Evolutionary conservation across 257 asterid species (phyloP).

Genomic region (Verbascum thapsus): DNA sequence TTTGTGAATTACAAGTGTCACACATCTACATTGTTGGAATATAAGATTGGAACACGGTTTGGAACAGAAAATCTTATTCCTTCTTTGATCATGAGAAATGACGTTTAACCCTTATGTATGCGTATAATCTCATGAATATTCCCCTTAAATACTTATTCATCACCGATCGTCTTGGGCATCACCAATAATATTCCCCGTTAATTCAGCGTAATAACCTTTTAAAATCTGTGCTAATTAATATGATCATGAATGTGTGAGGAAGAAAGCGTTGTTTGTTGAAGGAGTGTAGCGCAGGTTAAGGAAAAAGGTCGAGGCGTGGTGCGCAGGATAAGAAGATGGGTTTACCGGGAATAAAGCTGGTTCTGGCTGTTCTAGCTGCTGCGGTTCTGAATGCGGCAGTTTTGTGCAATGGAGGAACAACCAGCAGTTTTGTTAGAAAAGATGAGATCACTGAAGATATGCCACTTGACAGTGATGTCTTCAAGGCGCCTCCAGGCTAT

Average conservation of each 20-base stretch:
- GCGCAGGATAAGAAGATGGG: constrained; percentile 34
- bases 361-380: constrained; percentile 34
- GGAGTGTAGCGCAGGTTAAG: constrained; percentile 29
- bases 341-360: constrained; percentile 11
- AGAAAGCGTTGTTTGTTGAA: not conserved
- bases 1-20: too few relatives aligned
- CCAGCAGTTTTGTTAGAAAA: constrained; percentile 67
- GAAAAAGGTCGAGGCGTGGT: not conserved
- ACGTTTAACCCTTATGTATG: not conserved
- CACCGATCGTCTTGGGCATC: not conserved
- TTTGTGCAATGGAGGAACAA: constrained; percentile 62
- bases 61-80: too few relatives aligned
- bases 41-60: too few relatives aligned
- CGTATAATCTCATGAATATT: constrained; percentile 38
- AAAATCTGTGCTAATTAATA: too few relatives aligned
- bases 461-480: constrained; percentile 85
- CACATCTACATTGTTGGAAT: too few relatives aligned
- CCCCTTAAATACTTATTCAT: constrained; percentile 17
- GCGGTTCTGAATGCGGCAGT: constrained; percentile 48
- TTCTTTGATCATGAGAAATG: constrained; percentile 10
- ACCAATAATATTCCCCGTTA: constrained; percentile 22
- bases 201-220: constrained; percentile 25
- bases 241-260: not conserved
- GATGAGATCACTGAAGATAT: constrained; percentile 58
- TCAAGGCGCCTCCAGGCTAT: constrained; percentile 73